These are phyloP conservation scores for Pyrus betulifolia DNA, from an alignment of 306 rosid species.

Conservation along the genomic window DNA sequence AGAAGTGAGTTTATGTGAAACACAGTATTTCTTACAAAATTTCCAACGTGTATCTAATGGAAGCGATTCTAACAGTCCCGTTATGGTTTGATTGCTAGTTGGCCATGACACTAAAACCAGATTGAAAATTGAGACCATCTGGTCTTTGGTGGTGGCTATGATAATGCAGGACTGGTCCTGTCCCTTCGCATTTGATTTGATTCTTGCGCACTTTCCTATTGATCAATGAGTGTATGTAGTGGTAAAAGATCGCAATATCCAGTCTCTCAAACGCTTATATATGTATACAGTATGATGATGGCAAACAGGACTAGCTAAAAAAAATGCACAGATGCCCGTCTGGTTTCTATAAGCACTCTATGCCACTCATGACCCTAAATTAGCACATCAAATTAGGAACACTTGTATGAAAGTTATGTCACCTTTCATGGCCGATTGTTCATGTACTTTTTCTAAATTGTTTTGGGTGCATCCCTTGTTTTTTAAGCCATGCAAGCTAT, in stretches of 20 bases:
- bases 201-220: background rate
- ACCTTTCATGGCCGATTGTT: background rate
- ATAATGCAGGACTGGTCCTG: background rate
- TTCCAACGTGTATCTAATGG: background rate
- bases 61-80: background rate
- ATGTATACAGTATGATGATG: background rate
- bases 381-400: background rate
- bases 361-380: background rate
- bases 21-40: background rate
- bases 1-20: too few relatives aligned
- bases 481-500: too few relatives aligned
- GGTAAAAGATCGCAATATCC: background rate
- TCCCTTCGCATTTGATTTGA: background rate
- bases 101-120: background rate
- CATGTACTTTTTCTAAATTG: background rate
- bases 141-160: background rate
- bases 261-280: background rate
- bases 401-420: too few relatives aligned
- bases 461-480: background rate
- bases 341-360: conserved; percentile 6
- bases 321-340: background rate
- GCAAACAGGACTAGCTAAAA: conserved; percentile 9
- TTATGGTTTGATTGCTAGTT: background rate
- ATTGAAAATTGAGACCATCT: background rate
- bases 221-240: background rate